Evolutionary conservation across 2,329 filamentous ascomycete species (phyloP), one percentile per base, ranked within the genome.

Genomic region (Myriosclerotinia duriaeana): DNA sequence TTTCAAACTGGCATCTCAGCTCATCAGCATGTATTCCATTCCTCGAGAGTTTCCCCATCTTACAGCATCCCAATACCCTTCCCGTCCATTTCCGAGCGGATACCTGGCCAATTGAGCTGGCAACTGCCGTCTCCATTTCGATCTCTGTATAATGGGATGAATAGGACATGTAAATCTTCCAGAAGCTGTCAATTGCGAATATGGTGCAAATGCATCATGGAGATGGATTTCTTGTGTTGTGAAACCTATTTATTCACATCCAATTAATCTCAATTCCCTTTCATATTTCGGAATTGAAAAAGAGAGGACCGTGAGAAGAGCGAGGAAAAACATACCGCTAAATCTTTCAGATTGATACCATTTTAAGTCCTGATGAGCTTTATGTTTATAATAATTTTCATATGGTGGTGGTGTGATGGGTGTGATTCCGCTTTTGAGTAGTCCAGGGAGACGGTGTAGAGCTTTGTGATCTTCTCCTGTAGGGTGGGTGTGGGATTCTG

Each of bases 11-110:
- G 12, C 26, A 55, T 50, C 12, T 38, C 52, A 5, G 11, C 14
- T 20, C 5, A 26, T 60, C n/a, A 60, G 58, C n/a, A 20, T 20
- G 4, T 12, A 5, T 7, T 15, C 5, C 20, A 11, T 22, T 14
- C 1, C 5, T 7, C 20, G 0, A 1, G 0, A 0, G 20, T 1
- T 3, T 20, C 4, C 14, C 0, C 17, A 20, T 40, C 62, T 48
- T 46, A 64, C 62, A 50, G 62, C 52, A 56, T 64, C 62, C 62
- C 62, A 64, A 55, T 64, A 64, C 5, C 53, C 53, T 36, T 50
- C 62, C 11, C 52, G 20, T 14, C 62, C 53, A 42, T 55, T 55
- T 3, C 52, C 42, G n/a, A 64, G 62, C 15, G 62, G 62, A 20
- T 56, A 64, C 9, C 26, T 22, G 22, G 62, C 62, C 20, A 56